A percentile compares a stretch with the other conserved stretches of the same genome.
phyloP scores from a whole-genome alignment of 73 alveolate species.

The Loxodes magnus region DNA sequence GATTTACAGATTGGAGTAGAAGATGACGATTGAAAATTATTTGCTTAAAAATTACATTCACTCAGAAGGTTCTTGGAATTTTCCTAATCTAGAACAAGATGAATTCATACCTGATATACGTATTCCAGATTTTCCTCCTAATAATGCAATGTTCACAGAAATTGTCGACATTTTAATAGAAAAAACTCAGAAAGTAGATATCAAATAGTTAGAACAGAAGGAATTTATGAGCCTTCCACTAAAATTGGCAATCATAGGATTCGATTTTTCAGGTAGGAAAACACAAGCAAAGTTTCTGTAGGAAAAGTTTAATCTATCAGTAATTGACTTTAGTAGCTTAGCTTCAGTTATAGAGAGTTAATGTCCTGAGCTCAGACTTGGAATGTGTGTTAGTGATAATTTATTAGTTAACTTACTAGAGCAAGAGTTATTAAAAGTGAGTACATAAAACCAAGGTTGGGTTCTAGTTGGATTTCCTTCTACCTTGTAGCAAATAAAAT shows the following conservation, averaged over 20 bases:
- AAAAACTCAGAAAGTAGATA: too few species aligned
- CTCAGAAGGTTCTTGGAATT: too few species aligned
- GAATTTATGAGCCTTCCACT: slow-evolving; percentile 62
- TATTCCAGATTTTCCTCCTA: slow-evolving; percentile 17
- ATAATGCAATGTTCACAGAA: too few species aligned
- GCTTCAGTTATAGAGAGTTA: too few species aligned
- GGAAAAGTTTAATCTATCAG: slow-evolving; percentile 28
- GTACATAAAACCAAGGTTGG: slow-evolving; percentile 66
- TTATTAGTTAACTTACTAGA: slow-evolving; percentile 1
- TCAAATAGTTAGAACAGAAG: too few species aligned
- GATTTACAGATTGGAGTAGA: slow-evolving; percentile 76
- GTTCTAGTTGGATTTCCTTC: slow-evolving; percentile 83
- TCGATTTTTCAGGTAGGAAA: slow-evolving; percentile 86
- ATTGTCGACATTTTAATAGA: too few species aligned
- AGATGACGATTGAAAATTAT: too few species aligned
- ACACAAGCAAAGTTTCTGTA: slow-evolving; percentile 57
- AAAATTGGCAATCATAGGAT: slow-evolving; percentile 77
- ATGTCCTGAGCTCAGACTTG: too few species aligned
- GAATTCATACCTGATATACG: too few species aligned
- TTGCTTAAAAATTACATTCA: too few species aligned
- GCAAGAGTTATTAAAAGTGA: neutral
- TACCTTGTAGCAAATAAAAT: slow-evolving; percentile 74
- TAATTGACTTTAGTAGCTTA: slow-evolving; percentile 20
- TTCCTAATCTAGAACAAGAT: too few species aligned
- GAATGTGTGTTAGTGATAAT: slow-evolving; percentile 1